Evolutionary conservation across 23 red algal species (phyloP), one percentile per base, ranked within the genome.

Genomic region (Pyropia yezoensis): DNA sequence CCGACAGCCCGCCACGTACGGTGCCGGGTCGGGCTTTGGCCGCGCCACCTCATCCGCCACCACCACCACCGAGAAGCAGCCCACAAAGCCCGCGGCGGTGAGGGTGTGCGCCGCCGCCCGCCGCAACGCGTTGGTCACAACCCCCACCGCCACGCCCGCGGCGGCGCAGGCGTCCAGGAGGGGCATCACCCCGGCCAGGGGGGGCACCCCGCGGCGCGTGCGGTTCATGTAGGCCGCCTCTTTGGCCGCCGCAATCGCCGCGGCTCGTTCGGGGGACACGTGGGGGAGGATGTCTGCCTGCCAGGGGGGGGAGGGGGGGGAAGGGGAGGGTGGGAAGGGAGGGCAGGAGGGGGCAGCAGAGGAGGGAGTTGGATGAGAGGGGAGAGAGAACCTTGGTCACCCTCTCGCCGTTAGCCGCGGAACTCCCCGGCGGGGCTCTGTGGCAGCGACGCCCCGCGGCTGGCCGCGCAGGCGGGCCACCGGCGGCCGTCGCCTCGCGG

Each of bases 11-110:
- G n/a, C n/a, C n/a, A n/a, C 18, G 22, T 83, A 83, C 4, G 79
- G 79, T 5, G 79, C 79, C 14, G 79, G 64, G 30, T 83, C 59
- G 1, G 79, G 79, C 66, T 83, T 83, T 27, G 79, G 79, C 32
- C 45, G 49, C 29, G 63, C 69, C 50, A 68, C 73, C 13, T 83
- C 79, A 30, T 73, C 79, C 14, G 68, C 67, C 26, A 83, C 79
- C 2, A 83, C 68, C 22, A 83, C 79, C 15, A 28, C 59, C 11
- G 3, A 17, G 64, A 83, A 83, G 11, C 61, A 25, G 2, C 66
- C 39, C 21, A 58, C 58, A 27, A 83, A 53, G 55, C 54, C 67
- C 32, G 74, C 74, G 23, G 65, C 63, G 14, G 18, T 11, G 39
- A 83, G 50, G 0, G 79, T 83, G 27, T 73, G 73, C 20, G 12